Conservation (phyloP, 176 grass and related monocot genomes). For the Lolium perenne region DNA sequence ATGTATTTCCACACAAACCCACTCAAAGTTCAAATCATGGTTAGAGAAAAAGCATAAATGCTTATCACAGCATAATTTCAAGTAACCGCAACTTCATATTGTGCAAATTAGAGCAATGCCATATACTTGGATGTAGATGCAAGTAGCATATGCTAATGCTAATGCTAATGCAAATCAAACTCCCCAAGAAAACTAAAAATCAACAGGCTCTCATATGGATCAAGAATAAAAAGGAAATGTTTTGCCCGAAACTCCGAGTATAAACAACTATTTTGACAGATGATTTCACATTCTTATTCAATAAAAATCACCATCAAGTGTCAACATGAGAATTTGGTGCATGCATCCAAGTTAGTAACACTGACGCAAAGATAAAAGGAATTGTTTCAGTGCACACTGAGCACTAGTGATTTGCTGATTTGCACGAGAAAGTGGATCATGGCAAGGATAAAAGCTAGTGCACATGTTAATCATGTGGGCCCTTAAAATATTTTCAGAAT, state of each 20-base stretch:
- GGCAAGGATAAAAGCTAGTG: constrained; percentile 34
- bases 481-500: constrained; percentile 38
- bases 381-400: constrained; percentile 25
- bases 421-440: constrained; percentile 33
- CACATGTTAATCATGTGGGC: constrained; percentile 35
- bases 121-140: constrained; percentile 8
- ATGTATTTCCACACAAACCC: background rate
- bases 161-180: background rate
- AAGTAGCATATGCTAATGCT: background rate
- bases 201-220: background rate
- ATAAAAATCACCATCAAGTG: background rate
- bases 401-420: background rate
- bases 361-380: constrained; percentile 1
- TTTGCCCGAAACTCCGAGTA: background rate
- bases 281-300: constrained; percentile 6
- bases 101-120: background rate
- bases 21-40: background rate
- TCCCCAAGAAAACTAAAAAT: background rate
- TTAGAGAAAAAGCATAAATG: background rate
- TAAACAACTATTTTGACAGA: background rate
- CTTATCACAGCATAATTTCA: constrained; percentile 14
- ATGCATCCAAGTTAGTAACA: background rate
- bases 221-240: background rate
- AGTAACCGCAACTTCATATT: background rate
- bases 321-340: background rate